Conservation (phyloP, 257 asterid species). For the Nicotiana undulata region DNA sequence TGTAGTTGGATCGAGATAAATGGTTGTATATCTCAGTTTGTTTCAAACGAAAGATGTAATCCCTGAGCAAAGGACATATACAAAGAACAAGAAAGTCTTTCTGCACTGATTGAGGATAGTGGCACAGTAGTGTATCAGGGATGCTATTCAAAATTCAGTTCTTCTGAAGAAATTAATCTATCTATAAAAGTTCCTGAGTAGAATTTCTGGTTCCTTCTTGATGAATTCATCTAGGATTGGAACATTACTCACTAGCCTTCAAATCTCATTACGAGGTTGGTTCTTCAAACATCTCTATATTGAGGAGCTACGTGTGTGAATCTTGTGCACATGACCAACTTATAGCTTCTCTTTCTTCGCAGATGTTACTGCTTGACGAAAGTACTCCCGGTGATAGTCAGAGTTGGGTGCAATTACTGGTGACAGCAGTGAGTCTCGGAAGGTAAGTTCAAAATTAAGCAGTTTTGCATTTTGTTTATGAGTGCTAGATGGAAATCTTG, state of each 20-base stretch:
- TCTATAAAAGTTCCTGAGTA: not conserved
- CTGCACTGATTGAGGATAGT: slow-evolving; percentile 23
- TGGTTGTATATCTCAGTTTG: slow-evolving; percentile 31
- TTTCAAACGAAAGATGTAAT: slow-evolving; percentile 39
- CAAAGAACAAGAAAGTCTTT: slow-evolving; percentile 23
- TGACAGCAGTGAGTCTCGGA: not conserved
- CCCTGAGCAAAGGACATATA: slow-evolving; percentile 14
- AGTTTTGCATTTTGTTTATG: not conserved
- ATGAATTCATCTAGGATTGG: not conserved
- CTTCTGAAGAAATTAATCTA: not conserved
- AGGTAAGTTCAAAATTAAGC: not conserved
- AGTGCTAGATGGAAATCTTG: not conserved
- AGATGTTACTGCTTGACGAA: not conserved
- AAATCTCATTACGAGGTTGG: not conserved
- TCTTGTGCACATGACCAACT: not conserved
- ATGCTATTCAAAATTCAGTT: not conserved
- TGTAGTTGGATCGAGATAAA: slow-evolving; percentile 64
- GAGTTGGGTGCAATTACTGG: not conserved
- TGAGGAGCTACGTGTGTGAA: not conserved
- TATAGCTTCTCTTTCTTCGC: not conserved
- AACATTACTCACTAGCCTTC: not conserved
- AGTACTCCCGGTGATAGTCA: not conserved
- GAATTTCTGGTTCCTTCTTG: not conserved
- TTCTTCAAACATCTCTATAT: not conserved
- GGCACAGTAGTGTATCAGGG: slow-evolving; percentile 4